Conservation (phyloP, 495 filamentous ascomycete genomes). For the Beverwykella pulmonaria region DNA sequence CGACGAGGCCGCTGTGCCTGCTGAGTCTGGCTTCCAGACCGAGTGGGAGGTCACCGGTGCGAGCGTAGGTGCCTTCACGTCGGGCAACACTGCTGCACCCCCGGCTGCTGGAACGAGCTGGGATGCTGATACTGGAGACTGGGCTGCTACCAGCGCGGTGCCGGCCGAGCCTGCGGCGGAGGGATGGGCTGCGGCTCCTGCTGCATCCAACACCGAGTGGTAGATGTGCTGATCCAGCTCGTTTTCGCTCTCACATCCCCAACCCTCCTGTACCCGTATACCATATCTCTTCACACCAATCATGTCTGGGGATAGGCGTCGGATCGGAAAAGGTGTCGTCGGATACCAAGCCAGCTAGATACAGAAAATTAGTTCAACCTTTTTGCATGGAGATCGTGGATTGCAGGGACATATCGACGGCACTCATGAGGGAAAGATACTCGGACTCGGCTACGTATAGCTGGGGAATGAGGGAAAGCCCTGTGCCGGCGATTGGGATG, state of each 20-base stretch:
- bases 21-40: conserved; percentile 75
- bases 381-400: conserved; percentile 3
- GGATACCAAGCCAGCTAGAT: conserved; percentile 7
- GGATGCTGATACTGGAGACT: conserved; percentile 76
- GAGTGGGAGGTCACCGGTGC: conserved; percentile 75
- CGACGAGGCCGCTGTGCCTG: conserved; percentile 80
- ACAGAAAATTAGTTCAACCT: not conserved
- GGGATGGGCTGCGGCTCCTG: conserved; percentile 48
- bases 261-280: not conserved
- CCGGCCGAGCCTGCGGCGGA: conserved; percentile 44
- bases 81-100: conserved; percentile 52
- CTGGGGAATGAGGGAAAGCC: conserved; percentile 80
- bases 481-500: conserved; percentile 71
- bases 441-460: conserved; percentile 44
- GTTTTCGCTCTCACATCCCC: not conserved
- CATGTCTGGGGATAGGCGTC: conserved; percentile 2
- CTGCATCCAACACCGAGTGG: conserved; percentile 53
- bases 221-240: conserved; percentile 49
- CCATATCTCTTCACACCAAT: not conserved
- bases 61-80: conserved; percentile 63
- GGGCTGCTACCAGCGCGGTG: conserved; percentile 61
- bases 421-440: conserved; percentile 99
- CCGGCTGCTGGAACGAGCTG: conserved; percentile 65
- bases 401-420: conserved; percentile 57
- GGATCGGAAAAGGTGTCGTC: conserved; percentile 20